Base-by-base conservation (phyloP, 1,284 basidiomycete species). In the Ustilago hordei region DNA sequence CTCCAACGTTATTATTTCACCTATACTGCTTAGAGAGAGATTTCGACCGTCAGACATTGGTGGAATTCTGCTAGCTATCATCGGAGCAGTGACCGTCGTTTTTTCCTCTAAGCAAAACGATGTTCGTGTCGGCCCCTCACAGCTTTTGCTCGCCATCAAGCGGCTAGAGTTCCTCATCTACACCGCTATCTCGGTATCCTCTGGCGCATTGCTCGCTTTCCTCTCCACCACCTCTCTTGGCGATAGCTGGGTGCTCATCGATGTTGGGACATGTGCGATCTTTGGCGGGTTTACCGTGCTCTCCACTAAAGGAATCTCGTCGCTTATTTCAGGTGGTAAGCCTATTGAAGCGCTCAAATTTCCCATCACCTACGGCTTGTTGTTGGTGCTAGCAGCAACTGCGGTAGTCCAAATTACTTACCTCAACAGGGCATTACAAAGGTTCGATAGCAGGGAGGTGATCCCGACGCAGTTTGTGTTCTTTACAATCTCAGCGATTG, bases 1-100 rank as follows among this genome's bases (percentile, higher is more conserved):
- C 62, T 94, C 95, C 17, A 98, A 98, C 86, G 97, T 95, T 83
- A 89, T 95, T 55, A 95, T 98, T 77, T 94, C 96, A 0, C 96
- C 96, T 9, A 84, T 95, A 2, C 90, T 98, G 81, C 88, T 97
- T 2, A 50, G 68, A 32, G 73, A 81, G 50, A 83, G 72, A 32
- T 82, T 82, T 69, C 65, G 76, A 2, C 74, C 91, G 89, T 90
- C 91, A 53, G 96, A 98, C 85, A 87, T 98, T n/a, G 85, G 95
- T 39, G 96, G 96, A n/a, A 82, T 86, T 35, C 32, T 77, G 1
- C 68, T 86, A 2, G 81, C 81, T 17, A 81, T 82, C 52, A 58
- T 84, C 11, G 85, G 85, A n/a, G 83, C 84, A 0, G 80, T 85
- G 15, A 81, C 81, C 0, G 94, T 99, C n/a, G 95, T 98, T 4